phyloP scores from a whole-genome alignment of 192 early-diverging fungal species.

The Coemansia sp. region DNA sequence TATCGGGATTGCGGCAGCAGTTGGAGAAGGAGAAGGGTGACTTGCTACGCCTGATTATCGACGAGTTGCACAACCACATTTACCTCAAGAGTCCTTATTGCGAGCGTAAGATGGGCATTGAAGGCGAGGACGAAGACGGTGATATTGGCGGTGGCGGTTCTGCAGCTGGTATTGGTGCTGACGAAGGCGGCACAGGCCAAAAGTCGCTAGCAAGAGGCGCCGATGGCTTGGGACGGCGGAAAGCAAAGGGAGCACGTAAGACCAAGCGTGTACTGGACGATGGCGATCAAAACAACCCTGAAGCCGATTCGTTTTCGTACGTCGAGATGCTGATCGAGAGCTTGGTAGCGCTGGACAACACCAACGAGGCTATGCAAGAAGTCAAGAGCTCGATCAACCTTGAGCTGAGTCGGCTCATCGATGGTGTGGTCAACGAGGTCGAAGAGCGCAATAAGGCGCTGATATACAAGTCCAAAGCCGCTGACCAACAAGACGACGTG shows the following conservation, averaged over 20 bases:
- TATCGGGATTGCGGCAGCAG: constrained; percentile 67
- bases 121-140: constrained; percentile 44
- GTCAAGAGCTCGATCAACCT: constrained; percentile 70
- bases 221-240: constrained; percentile 10
- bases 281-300: constrained; percentile 65
- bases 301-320: constrained; percentile 76
- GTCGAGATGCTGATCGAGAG: constrained; percentile 79
- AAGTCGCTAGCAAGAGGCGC: constrained; percentile 1
- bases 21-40: constrained; percentile 59
- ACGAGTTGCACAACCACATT: constrained; percentile 77
- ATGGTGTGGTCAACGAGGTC: constrained; percentile 72
- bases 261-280: constrained; percentile 18
- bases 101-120: constrained; percentile 58
- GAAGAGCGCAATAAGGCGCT: constrained; percentile 68
- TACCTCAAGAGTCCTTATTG: constrained; percentile 81
- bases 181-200: background rate
- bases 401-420: constrained; percentile 72
- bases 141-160: constrained; percentile 2
- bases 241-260: constrained; percentile 53
- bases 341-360: constrained; percentile 59
- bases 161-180: background rate
- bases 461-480: constrained; percentile 28
- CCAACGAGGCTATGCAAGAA: constrained; percentile 56
- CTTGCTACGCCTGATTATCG: constrained; percentile 64
- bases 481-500: constrained; percentile 44